Evolutionary conservation across 2,329 filamentous ascomycete genomes (phyloP), one percentile per base, ranked within the genome.

Genomic region (Fusarium succisae): DNA sequence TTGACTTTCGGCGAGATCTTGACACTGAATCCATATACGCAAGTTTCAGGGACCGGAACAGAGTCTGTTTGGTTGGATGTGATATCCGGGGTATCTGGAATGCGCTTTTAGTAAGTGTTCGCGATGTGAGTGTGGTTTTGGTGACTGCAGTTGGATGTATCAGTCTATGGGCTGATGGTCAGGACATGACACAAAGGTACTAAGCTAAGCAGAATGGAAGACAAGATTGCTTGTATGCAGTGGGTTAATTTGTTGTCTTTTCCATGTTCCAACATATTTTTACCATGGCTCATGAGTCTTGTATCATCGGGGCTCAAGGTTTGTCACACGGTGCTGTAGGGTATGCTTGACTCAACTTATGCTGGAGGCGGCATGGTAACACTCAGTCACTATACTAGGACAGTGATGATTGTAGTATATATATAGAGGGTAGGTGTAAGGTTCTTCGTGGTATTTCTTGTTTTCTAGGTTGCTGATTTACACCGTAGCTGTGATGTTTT

Each of bases 311-410:
- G n/a, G 20, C 30, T 54, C 35, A 28, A 51, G 20, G 10, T 51
- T 32, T 28, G 28, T 24, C 28, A 30, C 7, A 13, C 24, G 8
- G 9, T 14, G 37, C 14, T 76, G 28, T 72, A 77, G 75, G 75
- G 75, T 77, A 77, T 41, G 5, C 5, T 15, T 0, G 3, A 24
- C 38, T 39, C 7, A 39, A 55, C 8, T 15, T 32, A 14, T 45
- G 30, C n/a, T 24, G 22, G 64, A 43, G 32, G 39, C 28, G 58
- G 45, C 35, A 11, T 28, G 13, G 30, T 26, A 17, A 44, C 50
- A 54, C 43, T 61, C 9, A 9, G 15, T n/a, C n/a, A 7, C 13
- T 24, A 30, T 8, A 18, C n/a, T 8, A 24, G 8, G 9, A 50
- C 13, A 28, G 13, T 28, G 17, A 15, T 58, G 12, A 11, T 35